A percentile compares a stretch with the other conserved stretches of the same genome.
Evolutionary conservation across 345 rosid genomes (phyloP).

Genomic region (Alliaria petiolata): DNA sequence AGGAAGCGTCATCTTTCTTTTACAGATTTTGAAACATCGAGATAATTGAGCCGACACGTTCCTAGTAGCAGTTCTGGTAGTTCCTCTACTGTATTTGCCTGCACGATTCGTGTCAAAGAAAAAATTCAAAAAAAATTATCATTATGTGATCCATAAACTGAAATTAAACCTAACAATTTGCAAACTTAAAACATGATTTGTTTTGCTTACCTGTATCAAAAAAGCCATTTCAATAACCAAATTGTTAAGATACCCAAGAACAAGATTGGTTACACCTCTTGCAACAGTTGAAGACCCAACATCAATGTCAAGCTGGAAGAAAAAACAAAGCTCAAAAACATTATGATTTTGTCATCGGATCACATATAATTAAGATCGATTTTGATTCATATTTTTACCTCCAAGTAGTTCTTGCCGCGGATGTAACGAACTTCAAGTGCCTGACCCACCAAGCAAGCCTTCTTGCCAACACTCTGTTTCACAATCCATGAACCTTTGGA

Average conservation of each 20-base stretch:
- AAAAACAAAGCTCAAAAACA: neutral
- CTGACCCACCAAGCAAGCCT: constrained; percentile 77
- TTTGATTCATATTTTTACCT: constrained; percentile 67
- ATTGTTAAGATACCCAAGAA: constrained; percentile 78
- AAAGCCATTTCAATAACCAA: constrained; percentile 93
- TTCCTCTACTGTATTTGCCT: constrained; percentile 87
- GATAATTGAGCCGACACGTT: constrained; percentile 70
- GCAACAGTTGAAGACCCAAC: constrained; percentile 94
- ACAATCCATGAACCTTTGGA: constrained; percentile 99
- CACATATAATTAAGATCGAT: neutral
- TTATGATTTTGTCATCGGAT: neutral
- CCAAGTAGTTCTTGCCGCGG: constrained; percentile 77
- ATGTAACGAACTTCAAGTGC: constrained; percentile 62
- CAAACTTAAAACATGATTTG: neutral
- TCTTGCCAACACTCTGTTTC: constrained; percentile 93
- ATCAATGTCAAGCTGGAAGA: constrained; percentile 67
- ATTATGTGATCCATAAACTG: neutral
- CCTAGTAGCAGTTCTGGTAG: constrained; percentile 85
- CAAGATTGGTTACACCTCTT: constrained; percentile 75
- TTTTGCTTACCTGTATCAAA: constrained; percentile 62
- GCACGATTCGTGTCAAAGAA: constrained; percentile 5
- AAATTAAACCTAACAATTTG: neutral
- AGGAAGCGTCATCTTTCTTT: constrained; percentile 28
- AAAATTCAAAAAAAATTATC: neutral
- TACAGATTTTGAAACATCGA: constrained; percentile 61